A percentile compares a stretch with the other conserved stretches of the same genome.
phyloP scores from a whole-genome alignment of 768 basidiomycete species.

The Collybia mongolica region DNA sequence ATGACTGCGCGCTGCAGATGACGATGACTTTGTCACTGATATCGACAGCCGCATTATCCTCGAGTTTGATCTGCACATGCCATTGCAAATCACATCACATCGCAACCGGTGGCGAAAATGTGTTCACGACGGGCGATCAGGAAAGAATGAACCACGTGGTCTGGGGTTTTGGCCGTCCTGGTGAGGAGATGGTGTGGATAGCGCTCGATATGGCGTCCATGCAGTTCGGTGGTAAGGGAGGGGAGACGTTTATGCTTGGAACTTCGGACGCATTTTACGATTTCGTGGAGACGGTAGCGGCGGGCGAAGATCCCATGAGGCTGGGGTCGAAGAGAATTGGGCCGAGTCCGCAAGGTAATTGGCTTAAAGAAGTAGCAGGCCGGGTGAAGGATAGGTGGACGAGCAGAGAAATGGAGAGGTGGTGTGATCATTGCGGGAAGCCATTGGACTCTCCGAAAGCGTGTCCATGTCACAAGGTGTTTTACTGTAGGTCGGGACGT shows the following conservation, averaged over 20 bases:
- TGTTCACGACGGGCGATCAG: too few relatives aligned
- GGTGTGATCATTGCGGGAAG: constrained; percentile 1
- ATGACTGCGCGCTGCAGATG: too few relatives aligned
- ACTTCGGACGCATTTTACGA: background rate
- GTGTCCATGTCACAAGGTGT: too few relatives aligned
- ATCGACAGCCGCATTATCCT: too few relatives aligned
- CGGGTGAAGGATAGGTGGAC: constrained; percentile 2
- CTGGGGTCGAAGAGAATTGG: background rate
- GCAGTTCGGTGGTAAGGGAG: background rate
- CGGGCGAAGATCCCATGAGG: background rate
- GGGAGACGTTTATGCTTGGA: background rate
- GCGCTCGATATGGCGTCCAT: constrained; percentile 4
- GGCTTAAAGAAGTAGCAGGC: constrained; percentile 1
- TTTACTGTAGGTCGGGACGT: too few relatives aligned
- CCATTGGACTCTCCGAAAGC: background rate
- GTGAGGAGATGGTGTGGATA: constrained; percentile 18
- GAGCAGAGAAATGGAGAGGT: background rate
- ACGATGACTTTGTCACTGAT: too few relatives aligned
- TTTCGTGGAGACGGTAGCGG: background rate
- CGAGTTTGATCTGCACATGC: too few relatives aligned
- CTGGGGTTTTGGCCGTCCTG: background rate
- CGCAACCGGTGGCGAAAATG: too few relatives aligned
- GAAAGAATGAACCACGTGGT: too few relatives aligned
- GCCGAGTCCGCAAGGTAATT: background rate
- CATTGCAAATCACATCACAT: too few relatives aligned